phyloP scores from a whole-genome alignment of 2,329 filamentous ascomycete species.

The Phyllosticta citribraziliensis region DNA sequence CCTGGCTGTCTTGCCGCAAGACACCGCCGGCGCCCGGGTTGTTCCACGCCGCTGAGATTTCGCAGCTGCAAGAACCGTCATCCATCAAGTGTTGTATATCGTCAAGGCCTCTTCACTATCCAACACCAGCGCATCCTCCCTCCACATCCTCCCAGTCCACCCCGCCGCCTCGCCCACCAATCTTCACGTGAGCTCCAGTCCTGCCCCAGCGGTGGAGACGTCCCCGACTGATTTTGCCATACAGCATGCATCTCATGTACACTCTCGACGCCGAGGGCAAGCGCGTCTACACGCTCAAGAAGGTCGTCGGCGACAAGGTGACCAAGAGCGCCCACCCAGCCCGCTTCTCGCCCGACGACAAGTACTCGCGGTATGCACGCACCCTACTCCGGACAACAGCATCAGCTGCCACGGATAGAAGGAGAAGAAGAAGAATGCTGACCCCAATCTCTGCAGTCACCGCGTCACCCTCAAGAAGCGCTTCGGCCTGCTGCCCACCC shows the following conservation, averaged over 20 bases:
- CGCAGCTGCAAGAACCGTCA: neutral
- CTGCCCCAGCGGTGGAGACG: too few relatives aligned
- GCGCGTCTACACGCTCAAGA: slow-evolving; percentile 91
- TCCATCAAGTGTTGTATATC: too few relatives aligned
- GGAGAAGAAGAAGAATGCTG: neutral
- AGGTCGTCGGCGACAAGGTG: slow-evolving; percentile 69
- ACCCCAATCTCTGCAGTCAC: slow-evolving; percentile 47
- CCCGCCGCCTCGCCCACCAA: neutral
- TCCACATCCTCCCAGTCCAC: neutral
- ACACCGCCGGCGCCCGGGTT: neutral
- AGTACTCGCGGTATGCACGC: slow-evolving; percentile 65
- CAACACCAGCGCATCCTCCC: neutral
- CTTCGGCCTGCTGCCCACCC: slow-evolving; percentile 78
- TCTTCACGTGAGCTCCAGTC: neutral
- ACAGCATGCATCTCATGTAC: slow-evolving; percentile 69
- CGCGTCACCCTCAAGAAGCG: slow-evolving; percentile 90
- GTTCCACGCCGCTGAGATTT: neutral
- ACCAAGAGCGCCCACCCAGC: slow-evolving; percentile 95
- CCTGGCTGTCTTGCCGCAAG: neutral
- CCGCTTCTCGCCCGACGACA: slow-evolving; percentile 95
- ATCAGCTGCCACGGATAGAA: neutral
- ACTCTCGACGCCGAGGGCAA: slow-evolving; percentile 73
- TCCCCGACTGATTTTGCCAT: neutral
- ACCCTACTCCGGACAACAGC: neutral
- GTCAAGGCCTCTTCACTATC: neutral